These are phyloP conservation scores for Fusarium sp. DNA, from an alignment of 2,329 filamentous ascomycete species.

Conservation along the genomic window DNA sequence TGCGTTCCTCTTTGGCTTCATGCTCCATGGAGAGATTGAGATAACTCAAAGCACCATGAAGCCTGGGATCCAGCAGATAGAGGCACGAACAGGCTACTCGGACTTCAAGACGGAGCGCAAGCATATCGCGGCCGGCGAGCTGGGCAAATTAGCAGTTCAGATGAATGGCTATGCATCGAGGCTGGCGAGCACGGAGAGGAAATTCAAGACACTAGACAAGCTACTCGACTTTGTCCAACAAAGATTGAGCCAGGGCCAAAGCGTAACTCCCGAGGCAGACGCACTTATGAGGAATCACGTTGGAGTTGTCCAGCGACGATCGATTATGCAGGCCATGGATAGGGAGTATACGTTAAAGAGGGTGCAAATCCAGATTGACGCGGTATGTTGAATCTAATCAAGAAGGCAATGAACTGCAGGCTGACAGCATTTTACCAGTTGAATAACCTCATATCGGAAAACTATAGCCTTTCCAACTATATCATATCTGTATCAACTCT, in stretches of 20 bases:
- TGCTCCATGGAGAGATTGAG: conserved; percentile 51
- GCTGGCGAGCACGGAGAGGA: conserved; percentile 53
- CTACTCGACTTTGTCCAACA: conserved; percentile 49
- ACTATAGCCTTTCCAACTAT: conserved; percentile 52
- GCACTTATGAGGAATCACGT: conserved; percentile 45
- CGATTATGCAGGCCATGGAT: conserved; percentile 53
- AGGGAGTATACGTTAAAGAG: conserved; percentile 52
- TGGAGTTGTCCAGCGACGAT: conserved; percentile 47
- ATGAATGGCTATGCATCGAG: conserved; percentile 52
- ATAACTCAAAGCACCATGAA: conserved; percentile 49
- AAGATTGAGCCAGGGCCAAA: neutral
- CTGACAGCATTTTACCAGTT: conserved; percentile 44
- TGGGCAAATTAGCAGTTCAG: conserved; percentile 48
- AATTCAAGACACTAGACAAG: conserved; percentile 50
- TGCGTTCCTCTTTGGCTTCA: conserved; percentile 49
- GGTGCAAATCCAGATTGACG: conserved; percentile 54
- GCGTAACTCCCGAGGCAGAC: conserved; percentile 13
- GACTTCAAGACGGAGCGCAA: conserved; percentile 47
- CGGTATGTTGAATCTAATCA: conserved; percentile 42
- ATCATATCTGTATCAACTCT: conserved; percentile 52
- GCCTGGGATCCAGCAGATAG: conserved; percentile 48
- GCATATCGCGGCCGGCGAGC: conserved; percentile 45
- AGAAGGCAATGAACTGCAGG: neutral
- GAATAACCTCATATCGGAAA: conserved; percentile 53
- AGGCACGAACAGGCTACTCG: conserved; percentile 52